phyloP scores from a whole-genome alignment of 2,329 filamentous ascomycete genomes.

The Pseudocercospora eumusae region DNA sequence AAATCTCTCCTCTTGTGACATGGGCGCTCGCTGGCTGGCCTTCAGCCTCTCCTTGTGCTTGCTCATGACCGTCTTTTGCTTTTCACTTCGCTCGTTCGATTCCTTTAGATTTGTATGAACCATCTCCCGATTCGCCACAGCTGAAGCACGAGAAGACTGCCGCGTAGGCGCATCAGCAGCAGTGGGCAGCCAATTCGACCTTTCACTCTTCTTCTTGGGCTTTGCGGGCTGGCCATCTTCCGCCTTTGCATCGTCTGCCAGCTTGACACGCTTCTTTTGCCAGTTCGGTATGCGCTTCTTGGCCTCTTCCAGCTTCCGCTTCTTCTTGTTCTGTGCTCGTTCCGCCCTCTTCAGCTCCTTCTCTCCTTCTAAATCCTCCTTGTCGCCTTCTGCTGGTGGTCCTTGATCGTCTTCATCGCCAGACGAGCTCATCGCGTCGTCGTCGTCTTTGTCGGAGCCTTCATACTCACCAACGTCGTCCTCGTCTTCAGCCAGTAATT shows the following conservation, averaged over 20 bases:
- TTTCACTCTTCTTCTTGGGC: constrained; percentile 69
- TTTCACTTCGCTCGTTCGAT: constrained; percentile 61
- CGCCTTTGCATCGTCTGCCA: constrained; percentile 43
- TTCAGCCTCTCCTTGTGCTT: constrained; percentile 60
- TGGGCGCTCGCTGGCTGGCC: constrained; percentile 74
- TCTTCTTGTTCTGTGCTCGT: constrained; percentile 70
- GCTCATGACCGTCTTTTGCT: constrained; percentile 67
- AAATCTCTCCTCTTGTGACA: constrained; percentile 80
- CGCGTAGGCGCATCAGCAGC: constrained; percentile 62
- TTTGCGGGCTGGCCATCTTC: constrained; percentile 30
- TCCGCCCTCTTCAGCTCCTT: constrained; percentile 79
- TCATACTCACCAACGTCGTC: constrained; percentile 49
- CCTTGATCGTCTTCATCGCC: constrained; percentile 74
- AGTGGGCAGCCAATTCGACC: constrained; percentile 68
- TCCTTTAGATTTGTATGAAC: constrained; percentile 71
- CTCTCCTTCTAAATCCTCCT: constrained; percentile 81
- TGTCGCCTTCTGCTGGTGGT: constrained; percentile 45
- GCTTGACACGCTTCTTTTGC: constrained; percentile 67
- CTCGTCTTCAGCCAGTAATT: constrained; percentile 53
- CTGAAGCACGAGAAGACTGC: constrained; percentile 63
- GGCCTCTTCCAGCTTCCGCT: constrained; percentile 76
- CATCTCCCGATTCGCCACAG: constrained; percentile 60
- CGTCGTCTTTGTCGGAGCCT: constrained; percentile 49
- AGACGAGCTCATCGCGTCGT: constrained; percentile 82
- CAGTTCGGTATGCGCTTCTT: constrained; percentile 60